Evolutionary conservation across 192 early-diverging fungal genomes (phyloP), one percentile per base, ranked within the genome.

Genomic region (Coemansia brasiliensis): DNA sequence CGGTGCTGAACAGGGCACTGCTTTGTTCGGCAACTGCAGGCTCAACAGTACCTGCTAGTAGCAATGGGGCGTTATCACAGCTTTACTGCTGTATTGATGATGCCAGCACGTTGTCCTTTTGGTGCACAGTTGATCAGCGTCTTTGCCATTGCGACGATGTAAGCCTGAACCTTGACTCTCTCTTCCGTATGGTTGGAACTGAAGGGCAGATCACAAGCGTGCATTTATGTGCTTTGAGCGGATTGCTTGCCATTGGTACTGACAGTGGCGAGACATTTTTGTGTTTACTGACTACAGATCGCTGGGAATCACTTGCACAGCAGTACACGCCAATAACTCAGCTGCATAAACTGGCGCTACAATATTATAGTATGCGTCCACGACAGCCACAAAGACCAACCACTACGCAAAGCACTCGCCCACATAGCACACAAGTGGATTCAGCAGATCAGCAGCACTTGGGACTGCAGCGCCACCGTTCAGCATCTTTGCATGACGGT

Each of bases 201-300:
- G 57, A 67, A 39, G 43, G 65, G 25, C 39, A 48, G 7, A 37
- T 46, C 26, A 15, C 27, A 11, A 16, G 57, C 1, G 39, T 62
- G 10, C 56, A 53, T 32, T 10, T 59, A 22, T 61, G 57, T 44
- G 64, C 61, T 5, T 17, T 24, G n/a, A 78, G 53, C 22, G 68
- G 74, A n/a, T 16, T 78, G 54, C 24, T 78, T 2, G 57, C 60
- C 6, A 24, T 78, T 6, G 68, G 64, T 4, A 67, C 63, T 41
- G 20, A 56, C n/a, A 65, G 56, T 21, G 74, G 74, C 12, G 74
- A 78, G 29, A 48, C 52, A 10, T 26, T 72, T n/a, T 12, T 78
- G 10, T 61, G 57, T 12, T 29, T 60, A 37, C 55, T 78, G 39
- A 63, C 71, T 9, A 50, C 56, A 4, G 64, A 73, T 21, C 44